A percentile compares a stretch with the other conserved stretches of the same genome.
Conservation (phyloP, 352 stramenopile species). For the Globisporangium nodosum region DNA sequence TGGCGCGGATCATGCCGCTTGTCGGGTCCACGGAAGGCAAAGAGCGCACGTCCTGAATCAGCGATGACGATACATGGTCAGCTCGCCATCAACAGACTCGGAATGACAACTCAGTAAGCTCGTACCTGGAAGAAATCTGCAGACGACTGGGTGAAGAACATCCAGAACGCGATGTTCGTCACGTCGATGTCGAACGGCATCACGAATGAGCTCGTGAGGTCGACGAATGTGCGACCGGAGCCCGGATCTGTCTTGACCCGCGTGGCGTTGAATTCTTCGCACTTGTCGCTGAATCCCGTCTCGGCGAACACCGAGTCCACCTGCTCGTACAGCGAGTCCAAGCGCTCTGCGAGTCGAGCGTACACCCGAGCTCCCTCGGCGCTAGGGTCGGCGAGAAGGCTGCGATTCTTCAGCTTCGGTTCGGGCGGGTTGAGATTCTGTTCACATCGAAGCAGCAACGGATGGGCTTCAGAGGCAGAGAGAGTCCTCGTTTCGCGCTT, state of each 20-base stretch:
- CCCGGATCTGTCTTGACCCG: neutral
- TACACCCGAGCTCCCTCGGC: neutral
- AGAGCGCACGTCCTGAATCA: neutral
- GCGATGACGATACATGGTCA: neutral
- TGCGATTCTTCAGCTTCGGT: neutral
- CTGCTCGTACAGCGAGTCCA: neutral
- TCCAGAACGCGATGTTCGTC: neutral
- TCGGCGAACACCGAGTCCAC: neutral
- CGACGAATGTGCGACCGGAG: neutral
- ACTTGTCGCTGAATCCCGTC: neutral
- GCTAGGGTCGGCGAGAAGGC: neutral
- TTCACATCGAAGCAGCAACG: neutral
- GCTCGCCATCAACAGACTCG: too few species aligned
- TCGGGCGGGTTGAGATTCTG: neutral
- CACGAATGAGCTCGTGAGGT: neutral
- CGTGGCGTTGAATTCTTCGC: neutral
- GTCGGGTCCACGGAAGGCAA: neutral
- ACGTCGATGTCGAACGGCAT: neutral
- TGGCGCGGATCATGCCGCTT: neutral
- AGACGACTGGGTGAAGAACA: neutral
- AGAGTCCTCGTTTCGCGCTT: neutral
- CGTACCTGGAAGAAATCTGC: neutral
- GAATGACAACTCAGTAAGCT: neutral
- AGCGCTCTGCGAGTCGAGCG: neutral
- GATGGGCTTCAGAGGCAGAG: neutral